These are phyloP conservation scores for Crithidia expoeki DNA, from an alignment of 208 protist species.

Conservation along the genomic window DNA sequence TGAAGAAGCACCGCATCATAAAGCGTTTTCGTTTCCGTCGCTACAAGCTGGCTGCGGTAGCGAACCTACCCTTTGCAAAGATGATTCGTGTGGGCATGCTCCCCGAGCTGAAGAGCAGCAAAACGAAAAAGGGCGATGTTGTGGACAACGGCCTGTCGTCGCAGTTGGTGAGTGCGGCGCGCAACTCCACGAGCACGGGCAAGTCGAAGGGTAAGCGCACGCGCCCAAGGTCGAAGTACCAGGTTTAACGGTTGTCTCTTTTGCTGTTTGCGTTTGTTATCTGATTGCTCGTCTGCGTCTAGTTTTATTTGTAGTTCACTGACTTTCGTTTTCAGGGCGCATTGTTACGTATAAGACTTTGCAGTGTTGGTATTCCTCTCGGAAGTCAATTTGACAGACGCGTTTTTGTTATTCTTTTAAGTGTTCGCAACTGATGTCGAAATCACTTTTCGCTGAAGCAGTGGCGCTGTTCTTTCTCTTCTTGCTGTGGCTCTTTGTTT, in stretches of 20 bases:
- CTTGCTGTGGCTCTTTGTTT: neutral
- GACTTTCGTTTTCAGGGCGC: too few species aligned
- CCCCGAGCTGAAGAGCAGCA: constrained; percentile 90
- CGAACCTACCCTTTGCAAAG: constrained; percentile 89
- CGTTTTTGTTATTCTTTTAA: too few species aligned
- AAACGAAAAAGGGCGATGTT: constrained; percentile 82
- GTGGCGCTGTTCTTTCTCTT: neutral
- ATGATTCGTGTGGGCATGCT: constrained; percentile 93
- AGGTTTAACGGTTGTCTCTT: constrained; percentile 53
- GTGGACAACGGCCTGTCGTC: constrained; percentile 72
- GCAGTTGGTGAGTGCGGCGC: constrained; percentile 71
- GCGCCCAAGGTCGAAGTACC: constrained; percentile 89
- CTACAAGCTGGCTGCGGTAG: constrained; percentile 90
- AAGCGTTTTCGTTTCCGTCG: constrained; percentile 91
- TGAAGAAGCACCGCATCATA: constrained; percentile 91
- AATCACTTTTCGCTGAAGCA: too few species aligned
- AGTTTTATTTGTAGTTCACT: too few species aligned
- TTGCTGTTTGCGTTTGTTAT: neutral
- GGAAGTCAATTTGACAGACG: too few species aligned
- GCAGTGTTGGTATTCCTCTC: too few species aligned
- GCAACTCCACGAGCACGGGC: constrained; percentile 30
- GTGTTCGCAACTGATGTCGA: too few species aligned
- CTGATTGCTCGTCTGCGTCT: too few species aligned
- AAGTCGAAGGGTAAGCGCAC: constrained; percentile 72
- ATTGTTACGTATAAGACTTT: too few species aligned